Evolutionary conservation across 345 rosid genomes (phyloP).

Genomic region (Lumnitzera racemosa): DNA sequence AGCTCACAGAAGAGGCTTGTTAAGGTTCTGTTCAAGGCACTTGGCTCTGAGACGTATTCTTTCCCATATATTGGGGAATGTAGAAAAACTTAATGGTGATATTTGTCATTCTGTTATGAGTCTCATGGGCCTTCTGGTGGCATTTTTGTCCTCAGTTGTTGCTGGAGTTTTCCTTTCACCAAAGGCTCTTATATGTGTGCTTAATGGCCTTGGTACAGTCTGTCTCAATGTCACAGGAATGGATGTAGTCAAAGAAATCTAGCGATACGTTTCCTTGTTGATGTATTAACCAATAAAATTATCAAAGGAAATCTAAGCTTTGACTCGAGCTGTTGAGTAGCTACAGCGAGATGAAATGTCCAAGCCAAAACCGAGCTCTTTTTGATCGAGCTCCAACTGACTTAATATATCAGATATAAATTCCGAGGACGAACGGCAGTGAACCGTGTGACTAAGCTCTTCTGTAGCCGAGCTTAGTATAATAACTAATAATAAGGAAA

Average conservation of each 20-base stretch:
- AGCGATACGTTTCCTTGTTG: conserved; percentile 73
- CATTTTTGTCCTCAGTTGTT: conserved; percentile 82
- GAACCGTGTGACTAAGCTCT: too few relatives aligned
- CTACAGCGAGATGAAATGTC: too few relatives aligned
- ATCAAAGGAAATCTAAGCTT: too few relatives aligned
- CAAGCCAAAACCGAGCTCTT: too few relatives aligned
- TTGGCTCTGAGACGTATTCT: conserved; percentile 90
- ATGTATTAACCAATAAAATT: conserved; percentile 72
- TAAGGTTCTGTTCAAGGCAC: conserved; percentile 87
- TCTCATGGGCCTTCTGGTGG: conserved; percentile 86
- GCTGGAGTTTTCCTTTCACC: conserved; percentile 85
- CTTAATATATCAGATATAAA: too few relatives aligned
- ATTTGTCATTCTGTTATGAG: conserved; percentile 91
- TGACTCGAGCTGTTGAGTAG: too few relatives aligned
- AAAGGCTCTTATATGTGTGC: conserved; percentile 89
- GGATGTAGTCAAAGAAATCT: conserved; percentile 80
- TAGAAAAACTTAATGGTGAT: conserved; percentile 87
- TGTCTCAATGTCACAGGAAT: conserved; percentile 88
- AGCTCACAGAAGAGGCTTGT: conserved; percentile 79
- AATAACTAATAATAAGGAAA: too few relatives aligned
- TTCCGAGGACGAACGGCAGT: too few relatives aligned
- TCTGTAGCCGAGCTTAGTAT: too few relatives aligned
- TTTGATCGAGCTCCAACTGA: too few relatives aligned
- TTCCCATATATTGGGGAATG: conserved; percentile 59
- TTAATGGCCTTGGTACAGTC: conserved; percentile 89